phyloP scores from a whole-genome alignment of 345 rosid genomes.

The Sonneratia caseolaris region DNA sequence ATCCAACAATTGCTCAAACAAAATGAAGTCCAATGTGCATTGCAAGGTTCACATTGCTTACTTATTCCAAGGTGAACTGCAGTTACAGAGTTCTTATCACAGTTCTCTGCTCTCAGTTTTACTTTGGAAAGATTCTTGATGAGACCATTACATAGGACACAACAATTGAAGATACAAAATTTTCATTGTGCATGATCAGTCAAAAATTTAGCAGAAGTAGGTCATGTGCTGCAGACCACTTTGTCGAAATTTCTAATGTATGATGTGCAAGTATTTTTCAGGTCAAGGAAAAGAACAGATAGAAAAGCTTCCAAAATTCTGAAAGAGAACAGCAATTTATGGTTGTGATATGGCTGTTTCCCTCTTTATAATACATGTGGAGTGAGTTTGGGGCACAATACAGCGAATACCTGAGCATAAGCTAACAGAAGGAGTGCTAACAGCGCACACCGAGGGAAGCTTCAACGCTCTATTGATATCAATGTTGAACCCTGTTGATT shows the following conservation, averaged over 20 bases:
- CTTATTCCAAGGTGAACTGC: background rate
- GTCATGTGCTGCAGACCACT: background rate
- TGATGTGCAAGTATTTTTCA: background rate
- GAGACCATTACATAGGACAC: background rate
- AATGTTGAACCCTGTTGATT: slow-evolving; percentile 13
- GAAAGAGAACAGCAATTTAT: background rate
- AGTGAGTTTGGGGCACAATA: too few species aligned
- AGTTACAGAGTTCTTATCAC: background rate
- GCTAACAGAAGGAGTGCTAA: slow-evolving; percentile 36
- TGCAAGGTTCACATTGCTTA: background rate
- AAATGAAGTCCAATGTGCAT: background rate
- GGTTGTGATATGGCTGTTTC: background rate
- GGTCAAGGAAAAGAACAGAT: background rate
- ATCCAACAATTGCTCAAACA: background rate
- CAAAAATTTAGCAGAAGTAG: background rate
- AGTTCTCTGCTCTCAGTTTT: background rate
- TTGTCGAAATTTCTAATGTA: background rate
- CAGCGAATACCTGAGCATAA: slow-evolving; percentile 37
- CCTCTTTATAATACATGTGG: too few species aligned
- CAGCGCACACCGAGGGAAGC: slow-evolving; percentile 51
- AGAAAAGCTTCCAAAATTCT: background rate
- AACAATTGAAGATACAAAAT: background rate
- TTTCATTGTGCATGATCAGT: background rate
- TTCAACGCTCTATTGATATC: slow-evolving; percentile 39
- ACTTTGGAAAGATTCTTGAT: background rate